Conservation (phyloP, 176 grass and related monocot genomes). For the Avena eriantha region DNA sequence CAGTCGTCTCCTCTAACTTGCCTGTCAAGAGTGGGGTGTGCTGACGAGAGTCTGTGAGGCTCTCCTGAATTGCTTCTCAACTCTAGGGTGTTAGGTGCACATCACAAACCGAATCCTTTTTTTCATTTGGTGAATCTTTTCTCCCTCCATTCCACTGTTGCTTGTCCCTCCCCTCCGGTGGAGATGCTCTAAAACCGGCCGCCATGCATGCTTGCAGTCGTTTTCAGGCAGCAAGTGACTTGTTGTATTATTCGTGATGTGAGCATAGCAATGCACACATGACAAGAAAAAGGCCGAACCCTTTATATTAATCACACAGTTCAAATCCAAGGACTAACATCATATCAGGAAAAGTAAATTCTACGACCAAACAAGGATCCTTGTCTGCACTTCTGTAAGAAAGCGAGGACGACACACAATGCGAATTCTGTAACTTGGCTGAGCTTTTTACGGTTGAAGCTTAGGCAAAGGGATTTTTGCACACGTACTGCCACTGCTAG, state of each 20-base stretch:
- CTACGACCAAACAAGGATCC: conserved; percentile 31
- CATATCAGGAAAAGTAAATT: conserved; percentile 36
- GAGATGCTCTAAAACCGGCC: neutral
- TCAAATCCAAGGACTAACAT: conserved; percentile 41
- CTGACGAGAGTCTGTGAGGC: neutral
- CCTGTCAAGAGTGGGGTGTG: conserved; percentile 20
- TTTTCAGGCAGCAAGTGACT: conserved; percentile 34
- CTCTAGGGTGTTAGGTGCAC: neutral
- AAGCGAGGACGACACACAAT: conserved; percentile 8
- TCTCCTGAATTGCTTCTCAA: neutral
- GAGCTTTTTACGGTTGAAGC: conserved; percentile 21
- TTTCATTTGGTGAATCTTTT: conserved; percentile 12
- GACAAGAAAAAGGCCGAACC: conserved; percentile 21
- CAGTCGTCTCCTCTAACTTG: neutral
- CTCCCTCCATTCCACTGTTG: neutral
- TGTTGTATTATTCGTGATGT: too few species aligned
- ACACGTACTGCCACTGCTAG: conserved; percentile 32
- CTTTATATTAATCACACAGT: conserved; percentile 46
- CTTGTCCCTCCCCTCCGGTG: neutral
- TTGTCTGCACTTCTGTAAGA: conserved; percentile 37
- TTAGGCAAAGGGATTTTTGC: conserved; percentile 19
- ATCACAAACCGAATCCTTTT: neutral
- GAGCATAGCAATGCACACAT: too few species aligned
- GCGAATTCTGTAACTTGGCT: conserved; percentile 19
- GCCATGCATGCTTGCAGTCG: neutral